Evolutionary conservation across 2,329 filamentous ascomycete genomes (phyloP).

Genomic region (Calonectria pseudoreteaudii): DNA sequence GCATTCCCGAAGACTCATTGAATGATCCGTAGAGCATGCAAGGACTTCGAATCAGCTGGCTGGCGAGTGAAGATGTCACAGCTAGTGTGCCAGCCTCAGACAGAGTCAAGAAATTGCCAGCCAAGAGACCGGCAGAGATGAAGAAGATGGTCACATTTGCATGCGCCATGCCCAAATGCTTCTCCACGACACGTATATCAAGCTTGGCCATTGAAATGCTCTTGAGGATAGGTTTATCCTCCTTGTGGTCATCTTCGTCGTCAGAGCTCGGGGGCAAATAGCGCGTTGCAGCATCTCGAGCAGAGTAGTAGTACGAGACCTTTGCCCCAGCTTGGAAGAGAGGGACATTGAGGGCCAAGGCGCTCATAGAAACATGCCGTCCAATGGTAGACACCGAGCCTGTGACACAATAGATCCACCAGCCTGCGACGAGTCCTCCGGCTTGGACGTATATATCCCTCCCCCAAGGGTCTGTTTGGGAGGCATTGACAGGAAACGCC

Average conservation of each 20-base stretch:
- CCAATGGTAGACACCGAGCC: background rate
- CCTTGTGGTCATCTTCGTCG: background rate
- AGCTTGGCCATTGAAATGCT: constrained; percentile 12
- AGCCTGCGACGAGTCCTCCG: constrained; percentile 14
- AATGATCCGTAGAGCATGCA: constrained; percentile 12
- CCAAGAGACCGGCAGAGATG: constrained; percentile 11
- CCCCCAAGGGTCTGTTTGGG: constrained; percentile 34
- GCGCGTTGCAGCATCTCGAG: constrained; percentile 25
- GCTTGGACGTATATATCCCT: constrained; percentile 30
- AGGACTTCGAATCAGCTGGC: constrained; percentile 22
- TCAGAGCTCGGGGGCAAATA: background rate
- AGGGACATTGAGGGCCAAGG: constrained; percentile 32
- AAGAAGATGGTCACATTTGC: constrained; percentile 25
- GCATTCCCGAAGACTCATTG: background rate
- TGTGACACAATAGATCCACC: constrained; percentile 6
- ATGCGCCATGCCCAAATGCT: constrained; percentile 23
- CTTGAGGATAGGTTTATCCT: constrained; percentile 17
- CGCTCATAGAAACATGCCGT: constrained; percentile 23
- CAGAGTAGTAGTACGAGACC: constrained; percentile 34
- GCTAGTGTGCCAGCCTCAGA: constrained; percentile 31
- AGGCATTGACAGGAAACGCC: constrained; percentile 5
- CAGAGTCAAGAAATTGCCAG: constrained; percentile 4
- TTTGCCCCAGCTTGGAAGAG: constrained; percentile 32
- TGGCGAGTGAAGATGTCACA: constrained; percentile 23
- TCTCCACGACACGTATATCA: background rate